Conservation (phyloP, 257 asterid species). For the Lycium ferocissimum region DNA sequence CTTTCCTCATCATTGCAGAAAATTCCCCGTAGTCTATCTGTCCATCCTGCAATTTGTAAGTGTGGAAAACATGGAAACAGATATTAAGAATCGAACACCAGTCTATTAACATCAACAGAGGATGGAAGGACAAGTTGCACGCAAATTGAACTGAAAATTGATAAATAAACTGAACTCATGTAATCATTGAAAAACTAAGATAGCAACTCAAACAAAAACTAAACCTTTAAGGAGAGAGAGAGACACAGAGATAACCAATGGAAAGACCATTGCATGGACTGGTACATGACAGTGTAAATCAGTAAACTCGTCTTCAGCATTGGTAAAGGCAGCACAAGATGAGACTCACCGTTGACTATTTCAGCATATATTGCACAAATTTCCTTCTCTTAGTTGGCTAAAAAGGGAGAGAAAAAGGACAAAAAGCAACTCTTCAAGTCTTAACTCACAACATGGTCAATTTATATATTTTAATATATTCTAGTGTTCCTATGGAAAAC, state of each 20-base stretch:
- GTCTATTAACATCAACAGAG: not conserved
- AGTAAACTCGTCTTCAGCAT: constrained; percentile 20
- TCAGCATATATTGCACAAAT: not conserved
- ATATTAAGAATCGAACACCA: not conserved
- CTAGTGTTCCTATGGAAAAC: not conserved
- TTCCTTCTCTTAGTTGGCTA: not conserved
- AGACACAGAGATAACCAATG: not conserved
- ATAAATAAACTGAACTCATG: constrained; percentile 2
- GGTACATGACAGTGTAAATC: constrained; percentile 7
- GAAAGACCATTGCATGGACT: not conserved
- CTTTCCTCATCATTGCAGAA: constrained; percentile 58
- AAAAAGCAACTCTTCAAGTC: not conserved
- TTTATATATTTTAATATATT: not conserved
- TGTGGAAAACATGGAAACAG: not conserved
- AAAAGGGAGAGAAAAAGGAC: not conserved
- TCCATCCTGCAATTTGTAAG: constrained; percentile 49
- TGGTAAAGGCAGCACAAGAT: constrained; percentile 7
- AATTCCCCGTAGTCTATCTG: constrained; percentile 57
- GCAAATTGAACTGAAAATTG: not conserved
- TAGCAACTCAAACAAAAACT: not conserved
- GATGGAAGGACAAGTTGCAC: not conserved
- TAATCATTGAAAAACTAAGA: not conserved
- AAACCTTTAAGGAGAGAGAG: constrained; percentile 15
- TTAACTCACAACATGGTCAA: not conserved
- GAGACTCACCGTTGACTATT: constrained; percentile 1